phyloP scores from a whole-genome alignment of 2,329 filamentous ascomycete species.

The Phoma sp. region DNA sequence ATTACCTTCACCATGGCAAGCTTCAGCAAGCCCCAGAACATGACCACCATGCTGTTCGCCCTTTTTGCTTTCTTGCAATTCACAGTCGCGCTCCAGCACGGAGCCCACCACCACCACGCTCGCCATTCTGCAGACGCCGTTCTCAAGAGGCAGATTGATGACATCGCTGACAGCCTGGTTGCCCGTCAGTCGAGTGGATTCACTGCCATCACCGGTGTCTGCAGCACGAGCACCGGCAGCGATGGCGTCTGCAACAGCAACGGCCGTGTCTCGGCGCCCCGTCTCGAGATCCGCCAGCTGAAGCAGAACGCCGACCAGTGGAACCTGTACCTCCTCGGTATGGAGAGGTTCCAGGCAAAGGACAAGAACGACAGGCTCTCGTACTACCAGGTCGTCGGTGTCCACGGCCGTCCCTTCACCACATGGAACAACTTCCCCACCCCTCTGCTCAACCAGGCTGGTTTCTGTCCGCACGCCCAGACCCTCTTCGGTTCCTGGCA shows the following conservation, averaged over 20 bases:
- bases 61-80: constrained; percentile 43
- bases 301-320: constrained; percentile 67
- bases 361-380: constrained; percentile 70
- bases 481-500: constrained; percentile 84
- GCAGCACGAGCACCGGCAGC: constrained; percentile 29
- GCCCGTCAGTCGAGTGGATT: constrained; percentile 33
- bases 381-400: constrained; percentile 80
- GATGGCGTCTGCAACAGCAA: constrained; percentile 34
- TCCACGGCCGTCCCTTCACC: constrained; percentile 76
- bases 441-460: constrained; percentile 58
- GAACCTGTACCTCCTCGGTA: constrained; percentile 78
- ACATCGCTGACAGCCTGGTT: constrained; percentile 27
- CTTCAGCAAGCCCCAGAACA: constrained; percentile 44
- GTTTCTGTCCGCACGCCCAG: constrained; percentile 80
- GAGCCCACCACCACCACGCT: constrained; percentile 29
- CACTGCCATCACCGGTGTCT: constrained; percentile 39
- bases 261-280: constrained; percentile 45
- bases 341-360: constrained; percentile 73
- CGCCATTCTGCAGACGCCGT: constrained; percentile 26
- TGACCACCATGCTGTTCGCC: constrained; percentile 43
- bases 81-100: constrained; percentile 38
- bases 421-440: constrained; percentile 59
- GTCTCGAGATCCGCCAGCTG: constrained; percentile 73
- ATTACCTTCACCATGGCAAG: constrained; percentile 35
- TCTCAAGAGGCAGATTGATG: constrained; percentile 34